Percentiles rank a stretch among this genome's conserved stretches.
These are phyloP conservation scores for Aureobasidium subglaciale DNA, from an alignment of 2,329 filamentous ascomycete genomes.

Conservation along the genomic window DNA sequence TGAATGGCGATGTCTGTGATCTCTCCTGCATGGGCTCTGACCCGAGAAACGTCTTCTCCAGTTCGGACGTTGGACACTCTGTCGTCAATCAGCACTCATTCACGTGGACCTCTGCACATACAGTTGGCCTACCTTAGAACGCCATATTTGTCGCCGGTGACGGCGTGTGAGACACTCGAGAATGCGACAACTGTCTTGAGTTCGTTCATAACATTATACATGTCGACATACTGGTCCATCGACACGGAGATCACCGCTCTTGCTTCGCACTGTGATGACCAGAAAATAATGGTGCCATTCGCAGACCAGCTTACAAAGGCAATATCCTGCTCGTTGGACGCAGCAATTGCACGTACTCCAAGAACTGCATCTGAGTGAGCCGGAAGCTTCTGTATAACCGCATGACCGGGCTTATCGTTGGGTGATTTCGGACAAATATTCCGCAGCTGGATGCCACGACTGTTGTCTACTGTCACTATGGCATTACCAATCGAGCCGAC, in stretches of 20 bases:
- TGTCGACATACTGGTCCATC: constrained; percentile 55
- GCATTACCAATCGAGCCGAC: constrained; percentile 16
- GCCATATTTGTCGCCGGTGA: constrained; percentile 84
- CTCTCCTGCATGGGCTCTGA: constrained; percentile 80
- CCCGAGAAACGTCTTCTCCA: constrained; percentile 57
- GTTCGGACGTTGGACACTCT: constrained; percentile 59
- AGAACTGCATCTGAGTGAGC: constrained; percentile 55
- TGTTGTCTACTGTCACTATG: constrained; percentile 57
- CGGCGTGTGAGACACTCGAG: constrained; percentile 56
- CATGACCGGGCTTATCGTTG: constrained; percentile 7
- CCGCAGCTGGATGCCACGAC: constrained; percentile 58
- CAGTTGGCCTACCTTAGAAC: constrained; percentile 51
- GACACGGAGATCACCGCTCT: constrained; percentile 58
- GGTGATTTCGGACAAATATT: not conserved
- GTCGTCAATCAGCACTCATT: constrained; percentile 19
- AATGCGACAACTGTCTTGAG: constrained; percentile 54
- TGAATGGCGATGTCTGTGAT: constrained; percentile 74
- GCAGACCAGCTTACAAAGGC: constrained; percentile 86
- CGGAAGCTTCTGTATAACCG: constrained; percentile 37
- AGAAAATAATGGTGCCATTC: constrained; percentile 73
- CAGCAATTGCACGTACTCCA: constrained; percentile 62
- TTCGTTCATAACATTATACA: constrained; percentile 47
- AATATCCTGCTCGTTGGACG: constrained; percentile 54
- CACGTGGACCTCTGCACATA: constrained; percentile 1
- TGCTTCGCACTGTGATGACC: constrained; percentile 66